These are phyloP conservation scores for Apiotrichum domesticum DNA, from an alignment of 1,284 basidiomycete species.

Conservation along the genomic window DNA sequence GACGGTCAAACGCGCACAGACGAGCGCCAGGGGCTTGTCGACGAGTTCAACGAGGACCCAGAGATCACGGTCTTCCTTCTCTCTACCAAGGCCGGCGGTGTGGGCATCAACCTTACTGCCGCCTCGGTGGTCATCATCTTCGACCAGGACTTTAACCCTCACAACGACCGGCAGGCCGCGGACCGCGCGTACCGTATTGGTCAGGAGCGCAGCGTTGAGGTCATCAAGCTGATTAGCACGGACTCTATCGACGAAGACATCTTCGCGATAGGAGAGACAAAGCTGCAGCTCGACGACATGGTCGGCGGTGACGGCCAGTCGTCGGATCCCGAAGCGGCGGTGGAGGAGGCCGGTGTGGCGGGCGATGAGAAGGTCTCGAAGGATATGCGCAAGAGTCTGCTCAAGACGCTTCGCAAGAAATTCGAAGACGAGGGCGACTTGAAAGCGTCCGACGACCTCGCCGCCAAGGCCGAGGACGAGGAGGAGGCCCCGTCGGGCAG, in stretches of 20 bases:
- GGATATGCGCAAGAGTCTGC: conserved; percentile 71
- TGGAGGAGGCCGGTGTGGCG: conserved; percentile 48
- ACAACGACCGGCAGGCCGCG: conserved; percentile 86
- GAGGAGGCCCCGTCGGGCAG: conserved; percentile 8
- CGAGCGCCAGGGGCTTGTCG: conserved; percentile 85
- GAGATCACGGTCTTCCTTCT: conserved; percentile 89
- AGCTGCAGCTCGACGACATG: conserved; percentile 83
- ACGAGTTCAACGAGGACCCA: conserved; percentile 91
- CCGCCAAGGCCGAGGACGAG: conserved; percentile 5
- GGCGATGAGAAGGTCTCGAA: conserved; percentile 58
- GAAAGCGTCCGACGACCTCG: conserved; percentile 7
- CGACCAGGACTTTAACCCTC: conserved; percentile 93
- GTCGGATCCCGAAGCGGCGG: conserved; percentile 38
- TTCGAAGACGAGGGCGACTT: conserved; percentile 49
- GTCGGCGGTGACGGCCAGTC: conserved; percentile 60
- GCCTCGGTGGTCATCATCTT: conserved; percentile 93
- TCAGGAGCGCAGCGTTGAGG: conserved; percentile 45
- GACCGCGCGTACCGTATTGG: conserved; percentile 94
- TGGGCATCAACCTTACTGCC: conserved; percentile 77
- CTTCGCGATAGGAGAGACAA: conserved; percentile 78
- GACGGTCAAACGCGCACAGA: conserved; percentile 94
- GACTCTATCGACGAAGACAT: conserved; percentile 96
- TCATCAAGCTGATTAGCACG: conserved; percentile 87
- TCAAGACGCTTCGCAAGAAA: conserved; percentile 71
- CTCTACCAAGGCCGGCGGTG: conserved; percentile 82